These are phyloP conservation scores for Crepidotus variabilis DNA, from an alignment of 768 basidiomycete genomes.

Conservation along the genomic window DNA sequence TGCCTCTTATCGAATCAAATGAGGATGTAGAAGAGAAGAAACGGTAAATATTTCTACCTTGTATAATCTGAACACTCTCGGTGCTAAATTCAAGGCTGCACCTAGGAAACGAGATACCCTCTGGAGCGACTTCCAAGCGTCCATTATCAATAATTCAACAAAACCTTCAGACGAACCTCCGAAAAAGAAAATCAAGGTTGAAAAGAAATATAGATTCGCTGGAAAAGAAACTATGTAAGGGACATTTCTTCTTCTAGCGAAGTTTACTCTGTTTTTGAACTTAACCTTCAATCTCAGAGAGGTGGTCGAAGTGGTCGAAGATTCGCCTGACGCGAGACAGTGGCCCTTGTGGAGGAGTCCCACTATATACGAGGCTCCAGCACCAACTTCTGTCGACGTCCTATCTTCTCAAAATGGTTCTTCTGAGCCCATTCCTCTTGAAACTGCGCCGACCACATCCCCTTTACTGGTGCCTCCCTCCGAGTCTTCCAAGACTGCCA, in stretches of 20 bases:
- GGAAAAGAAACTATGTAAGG: constrained; percentile 73
- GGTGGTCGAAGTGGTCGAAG: constrained; percentile 67
- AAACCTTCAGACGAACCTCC: constrained; percentile 10
- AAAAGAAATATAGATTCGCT: constrained; percentile 69
- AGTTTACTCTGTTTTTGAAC: constrained; percentile 5
- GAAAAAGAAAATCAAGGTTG: constrained; percentile 54
- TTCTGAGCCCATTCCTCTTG: not conserved
- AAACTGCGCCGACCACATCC: constrained; percentile 11
- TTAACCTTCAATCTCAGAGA: constrained; percentile 41
- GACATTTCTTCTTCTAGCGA: not conserved
- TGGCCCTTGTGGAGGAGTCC: constrained; percentile 57
- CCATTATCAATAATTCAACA: constrained; percentile 35
- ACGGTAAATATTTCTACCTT: constrained; percentile 28
- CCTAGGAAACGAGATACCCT: constrained; percentile 56
- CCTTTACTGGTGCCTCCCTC: not conserved
- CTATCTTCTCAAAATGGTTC: not conserved
- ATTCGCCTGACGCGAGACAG: constrained; percentile 70
- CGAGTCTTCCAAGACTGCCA: constrained; percentile 6
- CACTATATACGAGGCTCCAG: constrained; percentile 4
- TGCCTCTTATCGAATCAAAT: constrained; percentile 6
- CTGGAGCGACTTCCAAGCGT: constrained; percentile 69
- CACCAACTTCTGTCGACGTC: not conserved
- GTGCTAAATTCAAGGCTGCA: no score
- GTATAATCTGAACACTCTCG: no score
- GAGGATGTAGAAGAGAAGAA: constrained; percentile 40